A percentile compares a stretch with the other conserved stretches of the same genome.
Evolutionary conservation across 768 basidiomycete species (phyloP).

Genomic region (Termitomyces bulborhizus): DNA sequence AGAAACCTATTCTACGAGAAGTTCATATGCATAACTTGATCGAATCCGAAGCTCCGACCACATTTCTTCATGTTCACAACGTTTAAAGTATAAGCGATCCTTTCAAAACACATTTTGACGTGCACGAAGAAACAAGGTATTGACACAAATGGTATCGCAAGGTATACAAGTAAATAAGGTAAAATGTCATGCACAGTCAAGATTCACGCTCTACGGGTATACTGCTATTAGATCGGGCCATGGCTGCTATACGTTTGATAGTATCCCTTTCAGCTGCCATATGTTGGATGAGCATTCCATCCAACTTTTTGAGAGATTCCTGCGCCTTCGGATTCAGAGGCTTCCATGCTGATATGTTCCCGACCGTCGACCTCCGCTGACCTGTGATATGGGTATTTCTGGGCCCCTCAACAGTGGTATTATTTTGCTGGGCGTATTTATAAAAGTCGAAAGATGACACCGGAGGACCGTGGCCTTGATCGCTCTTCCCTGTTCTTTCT

Average conservation of each 20-base stretch:
- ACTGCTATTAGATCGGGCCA: constrained; percentile 17
- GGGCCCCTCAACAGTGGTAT: constrained; percentile 10
- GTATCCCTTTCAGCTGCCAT: constrained; percentile 81
- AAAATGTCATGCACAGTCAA: constrained; percentile 7
- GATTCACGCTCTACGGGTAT: constrained; percentile 14
- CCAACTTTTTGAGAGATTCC: constrained; percentile 60
- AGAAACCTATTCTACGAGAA: not conserved
- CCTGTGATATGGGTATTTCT: constrained; percentile 10
- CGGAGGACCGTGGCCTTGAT: constrained; percentile 27
- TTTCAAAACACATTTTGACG: not conserved
- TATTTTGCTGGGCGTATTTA: constrained; percentile 38
- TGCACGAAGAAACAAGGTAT: not conserved
- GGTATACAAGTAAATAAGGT: constrained; percentile 16
- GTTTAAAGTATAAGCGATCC: not conserved
- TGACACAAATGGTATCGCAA: constrained; percentile 15
- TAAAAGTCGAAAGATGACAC: constrained; percentile 39
- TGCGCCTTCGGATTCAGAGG: constrained; percentile 33
- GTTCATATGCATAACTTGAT: too few species aligned
- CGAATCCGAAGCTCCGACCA: not conserved
- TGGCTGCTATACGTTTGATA: constrained; percentile 67
- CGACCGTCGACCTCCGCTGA: constrained; percentile 23
- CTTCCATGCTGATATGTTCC: constrained; percentile 26
- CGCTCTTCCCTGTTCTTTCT: constrained; percentile 33
- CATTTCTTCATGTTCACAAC: too few species aligned
- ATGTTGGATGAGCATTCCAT: constrained; percentile 77